Conservation (phyloP, 2,329 filamentous ascomycete genomes). For the Cylindrodendrum hubeiense region DNA sequence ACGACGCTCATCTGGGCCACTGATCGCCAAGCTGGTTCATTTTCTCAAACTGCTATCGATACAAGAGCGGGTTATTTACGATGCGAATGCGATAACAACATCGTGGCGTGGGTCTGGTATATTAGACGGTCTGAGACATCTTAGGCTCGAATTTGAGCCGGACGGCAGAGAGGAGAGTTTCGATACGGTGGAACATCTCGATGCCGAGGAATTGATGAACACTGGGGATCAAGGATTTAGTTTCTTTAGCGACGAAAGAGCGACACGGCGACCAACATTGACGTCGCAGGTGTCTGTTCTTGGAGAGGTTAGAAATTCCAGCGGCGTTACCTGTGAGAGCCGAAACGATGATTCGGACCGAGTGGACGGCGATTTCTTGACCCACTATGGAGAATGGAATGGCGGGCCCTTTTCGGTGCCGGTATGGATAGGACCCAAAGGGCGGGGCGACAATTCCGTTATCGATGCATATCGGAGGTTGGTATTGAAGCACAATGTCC, state of each 20-base stretch:
- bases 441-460: conserved; percentile 49
- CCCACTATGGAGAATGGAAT: conserved; percentile 42
- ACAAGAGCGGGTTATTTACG: conserved; percentile 63
- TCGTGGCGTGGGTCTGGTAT: conserved; percentile 56
- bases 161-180: conserved; percentile 55
- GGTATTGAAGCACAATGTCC: conserved; percentile 52
- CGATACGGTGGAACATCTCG: conserved; percentile 49
- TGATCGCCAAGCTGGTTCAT: conserved; percentile 59
- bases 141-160: conserved; percentile 67
- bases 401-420: conserved; percentile 38
- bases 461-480: conserved; percentile 63
- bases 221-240: conserved; percentile 56
- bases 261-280: conserved; percentile 20
- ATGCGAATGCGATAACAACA: conserved; percentile 36
- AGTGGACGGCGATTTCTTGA: conserved; percentile 40
- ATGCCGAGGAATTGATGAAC: conserved; percentile 58
- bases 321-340: neutral
- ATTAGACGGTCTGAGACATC: conserved; percentile 64
- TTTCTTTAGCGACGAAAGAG: conserved; percentile 54
- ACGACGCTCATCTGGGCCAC: conserved; percentile 62
- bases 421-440: conserved; percentile 63
- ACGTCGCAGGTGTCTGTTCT: conserved; percentile 9
- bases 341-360: conserved; percentile 16
- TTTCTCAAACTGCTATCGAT: conserved; percentile 61
- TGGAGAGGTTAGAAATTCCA: conserved; percentile 19